A percentile compares a stretch with the other conserved stretches of the same genome.
Conservation (phyloP, 2,329 filamentous ascomycete genomes). For the Trichoderma harzianum region DNA sequence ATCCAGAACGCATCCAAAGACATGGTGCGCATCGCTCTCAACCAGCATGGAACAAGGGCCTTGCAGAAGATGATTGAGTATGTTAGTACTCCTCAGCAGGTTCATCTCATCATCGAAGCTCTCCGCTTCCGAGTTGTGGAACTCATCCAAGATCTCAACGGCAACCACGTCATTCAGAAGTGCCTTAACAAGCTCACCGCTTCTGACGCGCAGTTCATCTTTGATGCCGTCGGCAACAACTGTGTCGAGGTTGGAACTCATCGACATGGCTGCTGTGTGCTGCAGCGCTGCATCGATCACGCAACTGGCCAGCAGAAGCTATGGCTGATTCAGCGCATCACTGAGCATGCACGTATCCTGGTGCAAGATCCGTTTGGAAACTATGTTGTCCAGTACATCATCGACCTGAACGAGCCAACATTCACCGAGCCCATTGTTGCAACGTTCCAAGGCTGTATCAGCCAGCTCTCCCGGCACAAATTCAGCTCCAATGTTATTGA, state of each 20-base stretch:
- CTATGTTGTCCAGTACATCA: conserved; percentile 98
- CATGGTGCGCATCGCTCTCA: conserved; percentile 89
- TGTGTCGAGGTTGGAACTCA: conserved; percentile 93
- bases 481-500: conserved; percentile 99
- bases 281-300: conserved; percentile 97
- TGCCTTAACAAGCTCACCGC: conserved; percentile 91
- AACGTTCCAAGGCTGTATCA: conserved; percentile 73
- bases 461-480: conserved; percentile 82
- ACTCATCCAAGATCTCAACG: conserved; percentile 94
- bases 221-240: conserved; percentile 82
- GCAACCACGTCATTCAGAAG: conserved; percentile 99
- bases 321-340: conserved; percentile 83
- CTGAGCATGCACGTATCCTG: conserved; percentile 78
- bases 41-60: conserved; percentile 94
- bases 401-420: conserved; percentile 81
- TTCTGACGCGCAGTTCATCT: conserved; percentile 90
- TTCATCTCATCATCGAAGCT: conserved; percentile 81
- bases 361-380: conserved; percentile 98
- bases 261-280: conserved; percentile 94
- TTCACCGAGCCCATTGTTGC: conserved; percentile 88
- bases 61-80: conserved; percentile 99
- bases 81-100: conserved; percentile 80
- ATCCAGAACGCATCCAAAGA: conserved; percentile 85
- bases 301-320: conserved; percentile 86
- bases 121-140: conserved; percentile 82